These are phyloP conservation scores for Leishmania amazonensis DNA, from an alignment of 208 protist species.

Conservation along the genomic window DNA sequence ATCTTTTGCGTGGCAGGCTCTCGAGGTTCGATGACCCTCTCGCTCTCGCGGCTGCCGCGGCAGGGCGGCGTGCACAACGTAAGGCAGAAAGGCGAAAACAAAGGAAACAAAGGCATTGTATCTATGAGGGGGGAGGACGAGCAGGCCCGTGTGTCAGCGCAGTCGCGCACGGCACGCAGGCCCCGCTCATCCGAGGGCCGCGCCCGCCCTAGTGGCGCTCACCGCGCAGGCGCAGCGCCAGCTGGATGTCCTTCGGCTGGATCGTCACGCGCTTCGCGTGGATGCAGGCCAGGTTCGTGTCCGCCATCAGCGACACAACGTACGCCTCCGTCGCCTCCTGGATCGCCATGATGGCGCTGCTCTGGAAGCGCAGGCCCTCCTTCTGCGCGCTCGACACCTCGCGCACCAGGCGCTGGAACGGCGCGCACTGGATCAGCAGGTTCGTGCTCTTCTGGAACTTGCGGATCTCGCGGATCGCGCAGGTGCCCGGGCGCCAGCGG, in stretches of 20 bases:
- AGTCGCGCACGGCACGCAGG: neutral
- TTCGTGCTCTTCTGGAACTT: constrained; percentile 82
- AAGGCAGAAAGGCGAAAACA: neutral
- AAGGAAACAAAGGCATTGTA: constrained; percentile 15
- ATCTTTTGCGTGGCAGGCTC: no score
- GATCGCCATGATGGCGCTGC: constrained; percentile 77
- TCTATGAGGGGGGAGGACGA: constrained; percentile 13
- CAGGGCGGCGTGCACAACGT: no score
- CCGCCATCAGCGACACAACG: constrained; percentile 87
- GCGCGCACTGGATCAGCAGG: constrained; percentile 86
- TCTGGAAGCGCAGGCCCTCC: constrained; percentile 89
- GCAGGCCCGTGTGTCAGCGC: neutral
- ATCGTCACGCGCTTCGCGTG: constrained; percentile 90
- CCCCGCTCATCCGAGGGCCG: neutral
- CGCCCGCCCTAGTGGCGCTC: constrained; percentile 12
- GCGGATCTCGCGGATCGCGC: constrained; percentile 5
- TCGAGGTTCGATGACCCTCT: no score
- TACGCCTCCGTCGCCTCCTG: constrained; percentile 94
- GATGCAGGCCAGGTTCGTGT: constrained; percentile 89
- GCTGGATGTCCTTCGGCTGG: constrained; percentile 76
- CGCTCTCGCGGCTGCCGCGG: no score
- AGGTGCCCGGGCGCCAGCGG: constrained; percentile 22
- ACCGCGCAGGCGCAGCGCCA: constrained; percentile 15
- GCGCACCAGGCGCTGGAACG: constrained; percentile 90
- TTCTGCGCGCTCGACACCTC: constrained; percentile 81